Base-by-base conservation (phyloP, 192 early-diverging fungal genomes). In the Podila epigama region DNA sequence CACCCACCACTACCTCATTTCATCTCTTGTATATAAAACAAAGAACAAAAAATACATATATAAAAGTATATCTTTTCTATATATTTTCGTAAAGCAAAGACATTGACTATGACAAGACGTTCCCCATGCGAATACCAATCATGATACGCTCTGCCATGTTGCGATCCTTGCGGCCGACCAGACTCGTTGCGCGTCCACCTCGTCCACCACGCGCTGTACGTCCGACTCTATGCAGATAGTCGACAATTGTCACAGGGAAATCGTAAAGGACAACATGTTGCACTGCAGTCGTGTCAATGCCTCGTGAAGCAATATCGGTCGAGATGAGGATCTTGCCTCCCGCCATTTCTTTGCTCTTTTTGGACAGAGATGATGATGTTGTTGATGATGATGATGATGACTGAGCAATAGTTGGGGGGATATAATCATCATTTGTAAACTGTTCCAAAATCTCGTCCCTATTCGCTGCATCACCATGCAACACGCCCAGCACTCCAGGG, bases 191-290 rank as follows among this genome's bases (percentile, higher is more conserved):
- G 58, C 92, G 87, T 13, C 97, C 97, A 2, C 69, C 80, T 12
- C 82, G 81, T 7, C 95, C 95, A 0, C 89, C 92, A 5, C 97
- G 86, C 5, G 94, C 97, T 0, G 97, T 97, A 16, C 97, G 81
- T 0, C 97, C 97, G 2, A 94, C 85, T 20, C 97, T 89, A 73
- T 98, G 97, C 57, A 98, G 62, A 73, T 96, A 98, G 80, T 98
- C 94, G 25, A 96, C 91, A 1, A 92, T 89, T 0, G 92, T 94
- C 5, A 90, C 89, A 0, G 96, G 96, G 71, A 98, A 96, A 51
- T 98, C 95, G 65, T 92, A 96, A 50, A 95, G 65, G 6, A 98
- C 82, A 12, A 98, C 94, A 79, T 96, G 96, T 29, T 91, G 85
- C 6, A 96, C 94, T 54, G 89, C 88, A 28, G 89, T 90, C 20